phyloP scores from a whole-genome alignment of 2,329 filamentous ascomycete genomes.

The Xylaria sp. region DNA sequence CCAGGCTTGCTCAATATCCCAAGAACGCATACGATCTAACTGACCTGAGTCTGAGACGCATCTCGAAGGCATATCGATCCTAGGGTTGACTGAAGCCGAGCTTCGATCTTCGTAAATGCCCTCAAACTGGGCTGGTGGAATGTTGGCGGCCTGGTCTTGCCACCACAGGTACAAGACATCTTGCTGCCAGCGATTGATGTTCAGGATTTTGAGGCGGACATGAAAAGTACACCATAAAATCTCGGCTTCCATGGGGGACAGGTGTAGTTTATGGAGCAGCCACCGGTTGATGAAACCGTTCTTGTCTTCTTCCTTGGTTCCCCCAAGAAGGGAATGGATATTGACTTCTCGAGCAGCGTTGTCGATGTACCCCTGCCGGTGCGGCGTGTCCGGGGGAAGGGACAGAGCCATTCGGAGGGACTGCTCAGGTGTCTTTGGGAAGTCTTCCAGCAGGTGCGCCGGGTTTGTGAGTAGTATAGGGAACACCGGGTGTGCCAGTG shows the following conservation, averaged over 20 bases:
- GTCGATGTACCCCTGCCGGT: slow-evolving; percentile 40
- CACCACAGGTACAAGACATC: slow-evolving; percentile 47
- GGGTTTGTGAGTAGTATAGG: slow-evolving; percentile 53
- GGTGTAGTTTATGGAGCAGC: slow-evolving; percentile 54
- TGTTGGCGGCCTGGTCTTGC: slow-evolving; percentile 38
- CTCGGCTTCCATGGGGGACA: slow-evolving; percentile 49
- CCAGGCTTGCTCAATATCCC: slow-evolving; percentile 26
- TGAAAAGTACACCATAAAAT: slow-evolving; percentile 46
- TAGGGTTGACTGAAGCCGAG: slow-evolving; percentile 20
- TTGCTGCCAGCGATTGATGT: slow-evolving; percentile 44
- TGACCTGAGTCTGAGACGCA: slow-evolving; percentile 29
- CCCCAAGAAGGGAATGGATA: slow-evolving; percentile 48
- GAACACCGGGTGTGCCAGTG: slow-evolving; percentile 46
- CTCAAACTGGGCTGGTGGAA: slow-evolving; percentile 16
- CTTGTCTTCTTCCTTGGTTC: slow-evolving; percentile 42
- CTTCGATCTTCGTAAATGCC: slow-evolving; percentile 24
- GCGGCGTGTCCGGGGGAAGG: slow-evolving; percentile 41
- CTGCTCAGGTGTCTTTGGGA: slow-evolving; percentile 45
- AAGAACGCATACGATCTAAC: slow-evolving; percentile 24
- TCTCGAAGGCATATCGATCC: slow-evolving; percentile 18
- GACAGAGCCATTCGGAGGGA: slow-evolving; percentile 45
- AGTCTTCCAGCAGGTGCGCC: slow-evolving; percentile 44
- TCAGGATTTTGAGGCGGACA: slow-evolving; percentile 36
- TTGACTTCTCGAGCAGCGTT: slow-evolving; percentile 52
- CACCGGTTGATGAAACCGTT: slow-evolving; percentile 54